Evolutionary conservation across 1,284 basidiomycete genomes (phyloP), one percentile per base, ranked within the genome.

Genomic region (Moesziomyces antarcticus): DNA sequence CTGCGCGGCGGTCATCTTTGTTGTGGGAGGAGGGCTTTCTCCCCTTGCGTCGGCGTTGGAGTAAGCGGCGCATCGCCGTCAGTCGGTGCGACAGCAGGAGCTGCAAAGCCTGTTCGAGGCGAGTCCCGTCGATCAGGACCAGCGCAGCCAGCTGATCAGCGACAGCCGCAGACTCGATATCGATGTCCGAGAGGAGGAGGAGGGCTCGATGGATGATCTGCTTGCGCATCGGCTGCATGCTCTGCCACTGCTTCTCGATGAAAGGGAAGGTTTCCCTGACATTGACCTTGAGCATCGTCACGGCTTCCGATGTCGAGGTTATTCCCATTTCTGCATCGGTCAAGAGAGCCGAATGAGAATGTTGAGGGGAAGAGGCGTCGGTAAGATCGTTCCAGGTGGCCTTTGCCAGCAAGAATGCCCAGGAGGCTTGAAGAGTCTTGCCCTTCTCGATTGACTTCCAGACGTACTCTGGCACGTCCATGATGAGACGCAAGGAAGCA

Each of bases 381-480:
- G 57, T 64, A 30, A 73, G 57, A 41, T 71, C 64, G 51, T 56
- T 69, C 70, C 74, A 71, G 8, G 63, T 62, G 7, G 67, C 61
- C 45, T 73, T 51, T 5, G 73, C 52, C 8, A 78, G 52, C 65
- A 75, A 65, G 55, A 64, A 78, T 6, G 73, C 57, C 77, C 77
- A 78, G 5, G 63, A 64, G 13, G 77, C 77, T 21, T 72, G 67
- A 24, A 78, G 50, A 5, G 71, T 72, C 45, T 73, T 77, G 41
- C 69, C 75, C 61, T 62, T 73, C 25, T 78, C 77, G 27, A 78
- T 75, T 14, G 72, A 70, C 42, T 70, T 74, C 72, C 72, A 78
- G 11, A 78, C 75, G 48, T 67, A 71, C 35, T 78, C 77, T 5
- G 77, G 68, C 24, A 75, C 61, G 33, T 78, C 77, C 65, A 75